Evolutionary conservation across 352 stramenopile species (phyloP).

Genomic region (Phytophthora pseudosyringae): DNA sequence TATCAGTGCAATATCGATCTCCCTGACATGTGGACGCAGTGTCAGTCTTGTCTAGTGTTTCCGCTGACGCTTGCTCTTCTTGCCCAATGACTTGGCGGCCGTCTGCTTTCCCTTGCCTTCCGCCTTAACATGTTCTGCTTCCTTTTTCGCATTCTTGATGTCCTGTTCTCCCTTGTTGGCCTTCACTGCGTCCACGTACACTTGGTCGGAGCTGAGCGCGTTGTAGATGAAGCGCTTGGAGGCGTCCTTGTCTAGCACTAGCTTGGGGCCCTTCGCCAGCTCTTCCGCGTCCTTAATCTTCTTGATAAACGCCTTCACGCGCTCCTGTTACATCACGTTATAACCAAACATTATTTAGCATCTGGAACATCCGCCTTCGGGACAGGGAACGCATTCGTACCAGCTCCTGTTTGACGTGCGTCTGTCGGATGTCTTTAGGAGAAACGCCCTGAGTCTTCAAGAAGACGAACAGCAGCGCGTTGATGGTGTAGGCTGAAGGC

Average conservation of each 20-base stretch:
- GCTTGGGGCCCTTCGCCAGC: slow-evolving; percentile 73
- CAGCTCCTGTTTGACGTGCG: slow-evolving; percentile 91
- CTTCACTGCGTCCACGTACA: slow-evolving; percentile 77
- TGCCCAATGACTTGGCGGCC: slow-evolving; percentile 38
- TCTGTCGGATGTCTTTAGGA: slow-evolving; percentile 88
- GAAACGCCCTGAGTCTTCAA: slow-evolving; percentile 89
- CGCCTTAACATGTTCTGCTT: slow-evolving; percentile 49
- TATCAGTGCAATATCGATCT: slow-evolving; percentile 41
- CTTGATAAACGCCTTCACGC: slow-evolving; percentile 89
- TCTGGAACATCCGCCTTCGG: neutral
- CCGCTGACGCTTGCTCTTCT: slow-evolving; percentile 63
- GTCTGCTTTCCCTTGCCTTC: slow-evolving; percentile 38
- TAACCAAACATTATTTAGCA: neutral
- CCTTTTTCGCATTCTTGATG: slow-evolving; percentile 7
- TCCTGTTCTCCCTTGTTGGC: slow-evolving; percentile 49
- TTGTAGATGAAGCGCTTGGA: slow-evolving; percentile 87
- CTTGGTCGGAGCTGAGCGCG: slow-evolving; percentile 85
- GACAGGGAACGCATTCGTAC: slow-evolving; percentile 26
- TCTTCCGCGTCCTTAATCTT: slow-evolving; percentile 92
- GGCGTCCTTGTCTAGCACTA: slow-evolving; percentile 81
- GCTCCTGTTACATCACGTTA: slow-evolving; percentile 49
- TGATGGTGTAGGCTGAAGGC: slow-evolving; percentile 83
- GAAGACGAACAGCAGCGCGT: slow-evolving; percentile 88
- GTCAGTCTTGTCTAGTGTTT: slow-evolving; percentile 44
- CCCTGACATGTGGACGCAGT: neutral